Conservation (phyloP, 371 early-diverging fungal species). For the Rhizopus arrhizus region DNA sequence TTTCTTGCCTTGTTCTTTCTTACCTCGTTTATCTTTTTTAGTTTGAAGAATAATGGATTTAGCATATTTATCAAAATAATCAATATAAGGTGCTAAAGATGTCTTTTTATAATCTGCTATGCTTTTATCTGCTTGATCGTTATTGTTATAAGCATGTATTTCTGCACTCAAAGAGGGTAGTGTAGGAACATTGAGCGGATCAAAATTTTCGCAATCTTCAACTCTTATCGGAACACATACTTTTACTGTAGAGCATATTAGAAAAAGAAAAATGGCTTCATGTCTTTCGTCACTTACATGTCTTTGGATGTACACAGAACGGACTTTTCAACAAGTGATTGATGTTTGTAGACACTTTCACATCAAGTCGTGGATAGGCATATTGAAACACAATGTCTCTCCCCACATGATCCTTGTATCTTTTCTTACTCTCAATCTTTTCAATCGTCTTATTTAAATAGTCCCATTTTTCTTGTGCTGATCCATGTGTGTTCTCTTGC, state of each 20-base stretch:
- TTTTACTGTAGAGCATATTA: slow-evolving; percentile 52
- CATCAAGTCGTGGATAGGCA: slow-evolving; percentile 94
- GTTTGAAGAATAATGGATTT: slow-evolving; percentile 48
- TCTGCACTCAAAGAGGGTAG: slow-evolving; percentile 66
- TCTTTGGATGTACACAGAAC: slow-evolving; percentile 98
- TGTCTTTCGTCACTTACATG: slow-evolving; percentile 54
- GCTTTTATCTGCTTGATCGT: slow-evolving; percentile 4
- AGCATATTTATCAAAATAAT: slow-evolving; percentile 72
- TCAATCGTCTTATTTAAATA: slow-evolving; percentile 28
- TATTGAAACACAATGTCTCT: slow-evolving; percentile 87
- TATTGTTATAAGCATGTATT: slow-evolving; percentile 46
- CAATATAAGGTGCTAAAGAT: slow-evolving; percentile 62
- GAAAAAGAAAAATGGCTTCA: no score
- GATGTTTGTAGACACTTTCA: slow-evolving; percentile 86
- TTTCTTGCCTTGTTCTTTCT: not conserved
- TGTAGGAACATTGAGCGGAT: slow-evolving; percentile 82
- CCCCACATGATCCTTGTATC: slow-evolving; percentile 22
- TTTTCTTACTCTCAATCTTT: slow-evolving; percentile 21
- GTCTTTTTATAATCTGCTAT: slow-evolving; percentile 62
- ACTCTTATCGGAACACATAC: slow-evolving; percentile 92
- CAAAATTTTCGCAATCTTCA: slow-evolving; percentile 74
- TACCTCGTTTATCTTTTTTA: slow-evolving; percentile 49
- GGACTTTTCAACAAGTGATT: slow-evolving; percentile 99
- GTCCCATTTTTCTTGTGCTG: slow-evolving; percentile 65
- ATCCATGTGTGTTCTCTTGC: slow-evolving; percentile 43